Base-by-base conservation (phyloP, 2,329 filamentous ascomycete species). In the Trichoderma sp. region DNA sequence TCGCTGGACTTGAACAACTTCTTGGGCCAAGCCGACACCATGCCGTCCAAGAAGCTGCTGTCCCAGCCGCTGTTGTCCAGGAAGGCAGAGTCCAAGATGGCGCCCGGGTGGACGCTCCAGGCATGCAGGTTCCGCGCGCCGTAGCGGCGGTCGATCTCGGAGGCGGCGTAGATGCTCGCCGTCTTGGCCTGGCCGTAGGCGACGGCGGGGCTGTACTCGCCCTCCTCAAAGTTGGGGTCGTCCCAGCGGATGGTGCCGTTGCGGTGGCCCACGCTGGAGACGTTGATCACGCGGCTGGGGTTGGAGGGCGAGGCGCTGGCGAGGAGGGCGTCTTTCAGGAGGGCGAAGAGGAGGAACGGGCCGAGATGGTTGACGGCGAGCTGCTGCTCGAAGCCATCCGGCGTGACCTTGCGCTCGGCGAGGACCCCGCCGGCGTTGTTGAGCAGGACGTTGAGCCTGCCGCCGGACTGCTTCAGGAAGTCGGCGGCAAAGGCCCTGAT, bases 321-420 rank as follows among this genome's bases (percentile, higher is more conserved):
- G 21, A 68, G 39, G 12, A 68, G 34, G n/a, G 66, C 54, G 1
- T 59, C 63, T 14, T 66, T 60, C 21, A 68, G 52, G 7, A 68
- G 61, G 12, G 82, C 74, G 68, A 83, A 80, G 17, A 86, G 76
- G 0, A 85, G 77, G 73, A 86, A 86, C 68, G 85, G 81, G 9
- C 74, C 78, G 1, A 87, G 73, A 69, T 86, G 79, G 70, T 86
- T 85, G 7, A 78, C 80, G 41, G 78, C 83, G 66, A 86, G 81
- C 64, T 86, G 83, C 0, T 71, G 71, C 68, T 74, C 73, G 39
- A 69, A 67, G 12, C 71, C 72, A 17, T 72, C 71, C 15, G 58
- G 60, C 7, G 69, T 70, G 19, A 66, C 52, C 5, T 56, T 57
- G 34, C 68, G 63, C 15, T 67, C 68, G 12, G 48, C 57, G 3